These are phyloP conservation scores for Nymphaea colorata DNA, from an alignment of 164 flowering plant genomes.

Conservation along the genomic window DNA sequence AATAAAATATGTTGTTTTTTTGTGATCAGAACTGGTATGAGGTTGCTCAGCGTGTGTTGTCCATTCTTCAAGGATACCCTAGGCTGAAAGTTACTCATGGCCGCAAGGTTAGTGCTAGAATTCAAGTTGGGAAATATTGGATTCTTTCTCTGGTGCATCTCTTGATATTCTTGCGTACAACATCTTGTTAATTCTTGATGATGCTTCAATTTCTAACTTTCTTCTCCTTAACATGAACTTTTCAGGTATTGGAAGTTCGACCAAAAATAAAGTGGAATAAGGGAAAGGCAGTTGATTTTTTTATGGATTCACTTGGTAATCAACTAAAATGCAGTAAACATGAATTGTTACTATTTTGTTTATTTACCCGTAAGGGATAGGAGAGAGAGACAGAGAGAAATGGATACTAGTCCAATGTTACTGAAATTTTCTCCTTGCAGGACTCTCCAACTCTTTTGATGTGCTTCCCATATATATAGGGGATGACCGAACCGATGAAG, in stretches of 20 bases:
- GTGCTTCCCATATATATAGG: constrained; percentile 90
- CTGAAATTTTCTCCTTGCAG: constrained; percentile 18
- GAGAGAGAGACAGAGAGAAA: no score
- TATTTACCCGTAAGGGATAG: neutral
- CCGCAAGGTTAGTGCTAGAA: constrained; percentile 50
- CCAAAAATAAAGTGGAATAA: constrained; percentile 92
- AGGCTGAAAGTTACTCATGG: constrained; percentile 85
- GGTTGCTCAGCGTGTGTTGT: constrained; percentile 62
- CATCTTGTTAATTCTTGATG: neutral
- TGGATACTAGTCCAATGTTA: no score
- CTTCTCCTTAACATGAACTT: neutral
- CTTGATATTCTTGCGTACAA: neutral
- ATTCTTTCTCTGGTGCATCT: neutral
- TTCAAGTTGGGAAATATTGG: no score
- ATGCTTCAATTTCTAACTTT: neutral
- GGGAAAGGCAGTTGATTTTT: constrained; percentile 93
- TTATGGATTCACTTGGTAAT: constrained; percentile 83
- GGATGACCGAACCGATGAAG: constrained; percentile 93
- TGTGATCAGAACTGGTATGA: constrained; percentile 58
- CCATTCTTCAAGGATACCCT: constrained; percentile 59
- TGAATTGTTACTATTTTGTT: neutral
- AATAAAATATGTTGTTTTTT: constrained; percentile 1
- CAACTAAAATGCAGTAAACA: neutral
- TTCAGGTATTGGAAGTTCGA: constrained; percentile 92
- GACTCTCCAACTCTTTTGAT: constrained; percentile 34